Evolutionary conservation across 1,139 yeast genomes (phyloP).

Genomic region (Suhomyces choctaworum): DNA sequence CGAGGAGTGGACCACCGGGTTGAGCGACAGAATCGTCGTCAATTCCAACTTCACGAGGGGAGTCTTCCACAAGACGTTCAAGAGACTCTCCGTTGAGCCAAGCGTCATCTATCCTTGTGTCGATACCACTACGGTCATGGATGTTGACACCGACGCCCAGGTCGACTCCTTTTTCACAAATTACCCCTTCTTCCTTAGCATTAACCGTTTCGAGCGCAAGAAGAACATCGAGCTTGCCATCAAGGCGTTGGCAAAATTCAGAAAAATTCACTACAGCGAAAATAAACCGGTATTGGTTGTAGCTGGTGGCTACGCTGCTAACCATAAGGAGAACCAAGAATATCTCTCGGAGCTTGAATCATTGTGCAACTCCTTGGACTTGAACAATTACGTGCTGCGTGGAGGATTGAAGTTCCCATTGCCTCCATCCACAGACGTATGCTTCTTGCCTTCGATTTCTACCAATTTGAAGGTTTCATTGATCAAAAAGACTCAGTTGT

Average conservation of each 20-base stretch:
- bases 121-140: conserved; percentile 32
- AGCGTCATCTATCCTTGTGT: conserved; percentile 91
- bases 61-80: conserved; percentile 67
- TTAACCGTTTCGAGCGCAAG: conserved; percentile 86
- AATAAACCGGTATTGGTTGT: conserved; percentile 52
- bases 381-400: conserved; percentile 51
- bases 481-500: conserved; percentile 54
- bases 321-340: conserved; percentile 74
- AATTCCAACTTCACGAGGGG: conserved; percentile 81
- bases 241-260: conserved; percentile 53
- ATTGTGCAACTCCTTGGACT: conserved; percentile 45
- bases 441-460: conserved; percentile 80
- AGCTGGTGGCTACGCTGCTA: conserved; percentile 90
- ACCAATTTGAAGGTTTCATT: conserved; percentile 65
- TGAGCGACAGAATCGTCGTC: conserved; percentile 79
- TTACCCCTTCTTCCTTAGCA: conserved; percentile 58
- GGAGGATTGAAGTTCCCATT: conserved; percentile 39
- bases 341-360: conserved; percentile 62
- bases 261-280: conserved; percentile 20
- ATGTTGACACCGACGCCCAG: conserved; percentile 27
- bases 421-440: conserved; percentile 50
- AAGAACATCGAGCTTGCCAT: conserved; percentile 82
- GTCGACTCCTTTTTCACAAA: conserved; percentile 36
- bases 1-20: conserved; percentile 78
- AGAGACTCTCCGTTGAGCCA: conserved; percentile 49